Percentiles rank a stretch among this genome's conserved stretches.
Evolutionary conservation across 2,329 filamentous ascomycete species (phyloP).

Genomic region (Teratosphaeria epicoccoides): DNA sequence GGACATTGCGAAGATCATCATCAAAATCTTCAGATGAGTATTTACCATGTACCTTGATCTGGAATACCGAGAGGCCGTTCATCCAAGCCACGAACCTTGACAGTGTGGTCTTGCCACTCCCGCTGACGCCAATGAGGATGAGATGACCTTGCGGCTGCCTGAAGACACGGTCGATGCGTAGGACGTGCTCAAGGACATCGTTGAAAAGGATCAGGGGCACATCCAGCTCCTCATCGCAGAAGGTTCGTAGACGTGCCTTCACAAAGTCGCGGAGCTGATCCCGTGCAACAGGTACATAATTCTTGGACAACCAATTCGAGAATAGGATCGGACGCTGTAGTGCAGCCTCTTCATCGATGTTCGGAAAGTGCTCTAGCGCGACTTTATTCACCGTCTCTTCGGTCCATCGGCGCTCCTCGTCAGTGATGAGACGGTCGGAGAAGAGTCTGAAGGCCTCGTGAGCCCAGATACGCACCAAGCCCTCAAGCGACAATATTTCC

Average conservation of each 20-base stretch:
- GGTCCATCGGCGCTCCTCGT: slow-evolving; percentile 93
- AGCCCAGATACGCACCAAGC: slow-evolving; percentile 92
- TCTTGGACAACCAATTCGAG: slow-evolving; percentile 98
- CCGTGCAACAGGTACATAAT: slow-evolving; percentile 93
- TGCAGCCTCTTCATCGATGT: slow-evolving; percentile 81
- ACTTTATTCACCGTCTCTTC: slow-evolving; percentile 78
- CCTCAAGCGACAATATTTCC: slow-evolving; percentile 78
- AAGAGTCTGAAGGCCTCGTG: slow-evolving; percentile 94
- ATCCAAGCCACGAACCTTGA: slow-evolving; percentile 99
- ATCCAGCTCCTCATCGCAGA: slow-evolving; percentile 98
- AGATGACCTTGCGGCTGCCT: slow-evolving; percentile 95
- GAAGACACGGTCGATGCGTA: slow-evolving; percentile 98
- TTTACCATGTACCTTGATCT: slow-evolving; percentile 98
- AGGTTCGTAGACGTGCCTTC: slow-evolving; percentile 91
- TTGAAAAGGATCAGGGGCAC: slow-evolving; percentile 99
- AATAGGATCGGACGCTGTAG: slow-evolving; percentile 90
- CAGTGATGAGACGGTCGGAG: slow-evolving; percentile 89
- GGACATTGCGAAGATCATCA: slow-evolving; percentile 86
- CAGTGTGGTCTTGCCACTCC: slow-evolving; percentile 94
- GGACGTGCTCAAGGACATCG: slow-evolving; percentile 92
- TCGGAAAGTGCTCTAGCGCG: slow-evolving; percentile 85
- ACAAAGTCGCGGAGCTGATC: slow-evolving; percentile 95
- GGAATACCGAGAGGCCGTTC: slow-evolving; percentile 97
- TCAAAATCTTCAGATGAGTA: slow-evolving; percentile 99
- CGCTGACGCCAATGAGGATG: slow-evolving; percentile 96